Conservation (phyloP, 192 early-diverging fungal species). For the Coemansia sp. region DNA sequence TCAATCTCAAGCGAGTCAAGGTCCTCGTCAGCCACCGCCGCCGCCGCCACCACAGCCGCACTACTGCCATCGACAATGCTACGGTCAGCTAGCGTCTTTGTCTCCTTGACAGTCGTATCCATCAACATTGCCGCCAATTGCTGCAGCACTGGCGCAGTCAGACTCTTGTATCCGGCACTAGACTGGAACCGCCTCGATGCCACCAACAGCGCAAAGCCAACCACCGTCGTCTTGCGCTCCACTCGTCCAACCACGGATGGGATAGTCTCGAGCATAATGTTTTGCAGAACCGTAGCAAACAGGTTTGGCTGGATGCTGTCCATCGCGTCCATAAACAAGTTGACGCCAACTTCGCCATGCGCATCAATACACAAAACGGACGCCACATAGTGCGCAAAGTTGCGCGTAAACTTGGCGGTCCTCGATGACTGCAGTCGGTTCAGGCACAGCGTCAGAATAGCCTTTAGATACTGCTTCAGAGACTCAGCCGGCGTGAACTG, state of each 20-base stretch:
- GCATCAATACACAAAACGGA: conserved; percentile 39
- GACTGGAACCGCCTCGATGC: conserved; percentile 30
- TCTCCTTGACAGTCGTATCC: conserved; percentile 41
- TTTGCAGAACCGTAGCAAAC: conserved; percentile 40
- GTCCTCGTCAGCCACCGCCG: conserved; percentile 58
- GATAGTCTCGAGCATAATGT: conserved; percentile 43
- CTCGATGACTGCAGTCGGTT: conserved; percentile 54
- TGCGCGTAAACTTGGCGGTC: conserved; percentile 35
- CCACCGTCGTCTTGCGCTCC: conserved; percentile 50
- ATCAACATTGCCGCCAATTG: conserved; percentile 42
- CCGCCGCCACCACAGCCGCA: conserved; percentile 21
- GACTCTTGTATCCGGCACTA: conserved; percentile 9
- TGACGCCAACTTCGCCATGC: conserved; percentile 19
- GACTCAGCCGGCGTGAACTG: conserved; percentile 70
- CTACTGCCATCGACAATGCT: conserved; percentile 19
- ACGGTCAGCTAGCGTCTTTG: conserved; percentile 33
- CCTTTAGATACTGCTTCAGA: conserved; percentile 57
- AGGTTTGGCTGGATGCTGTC: conserved; percentile 47
- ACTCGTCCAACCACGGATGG: conserved; percentile 36
- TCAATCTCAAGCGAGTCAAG: conserved; percentile 75
- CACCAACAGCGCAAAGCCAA: conserved; percentile 45
- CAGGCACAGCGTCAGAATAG: conserved; percentile 62
- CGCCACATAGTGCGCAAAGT: conserved; percentile 46
- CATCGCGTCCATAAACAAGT: conserved; percentile 35
- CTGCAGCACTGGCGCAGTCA: conserved; percentile 29